Evolutionary conservation across 345 rosid genomes (phyloP).

Genomic region (Angophora floribunda): DNA sequence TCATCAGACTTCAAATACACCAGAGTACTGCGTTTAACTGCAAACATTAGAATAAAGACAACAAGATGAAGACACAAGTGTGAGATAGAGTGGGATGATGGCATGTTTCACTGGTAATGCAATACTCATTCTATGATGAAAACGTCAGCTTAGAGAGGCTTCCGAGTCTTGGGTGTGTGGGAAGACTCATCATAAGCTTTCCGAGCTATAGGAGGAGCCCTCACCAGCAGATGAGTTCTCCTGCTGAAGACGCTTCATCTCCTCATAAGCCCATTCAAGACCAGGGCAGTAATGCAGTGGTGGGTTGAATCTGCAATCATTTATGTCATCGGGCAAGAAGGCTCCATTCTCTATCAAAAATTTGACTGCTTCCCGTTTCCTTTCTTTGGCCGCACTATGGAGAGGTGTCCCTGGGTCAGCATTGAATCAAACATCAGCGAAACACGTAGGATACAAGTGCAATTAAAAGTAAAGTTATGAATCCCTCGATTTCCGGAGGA

Average conservation of each 20-base stretch:
- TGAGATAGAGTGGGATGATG: background rate
- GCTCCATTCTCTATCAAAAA: constrained; percentile 87
- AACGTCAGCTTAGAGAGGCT: background rate
- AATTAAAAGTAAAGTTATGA: background rate
- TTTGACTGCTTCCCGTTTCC: constrained; percentile 78
- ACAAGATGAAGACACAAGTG: background rate
- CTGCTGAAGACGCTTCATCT: constrained; percentile 45
- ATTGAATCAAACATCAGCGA: background rate
- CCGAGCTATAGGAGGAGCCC: background rate
- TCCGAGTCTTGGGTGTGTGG: background rate
- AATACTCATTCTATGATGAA: background rate
- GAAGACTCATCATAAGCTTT: background rate
- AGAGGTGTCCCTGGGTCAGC: constrained; percentile 78
- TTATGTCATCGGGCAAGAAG: constrained; percentile 77
- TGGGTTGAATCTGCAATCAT: constrained; percentile 81
- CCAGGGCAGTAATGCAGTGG: constrained; percentile 95
- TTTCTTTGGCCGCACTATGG: constrained; percentile 81
- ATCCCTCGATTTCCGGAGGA: background rate
- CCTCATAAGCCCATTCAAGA: constrained; percentile 98
- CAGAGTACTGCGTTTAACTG: background rate
- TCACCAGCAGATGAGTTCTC: background rate
- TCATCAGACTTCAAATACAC: background rate
- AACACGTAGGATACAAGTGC: background rate
- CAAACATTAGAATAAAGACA: background rate
- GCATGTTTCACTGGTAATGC: background rate